Conservation (phyloP, 179 eudicot species). For the Corrigiola litoralis region DNA sequence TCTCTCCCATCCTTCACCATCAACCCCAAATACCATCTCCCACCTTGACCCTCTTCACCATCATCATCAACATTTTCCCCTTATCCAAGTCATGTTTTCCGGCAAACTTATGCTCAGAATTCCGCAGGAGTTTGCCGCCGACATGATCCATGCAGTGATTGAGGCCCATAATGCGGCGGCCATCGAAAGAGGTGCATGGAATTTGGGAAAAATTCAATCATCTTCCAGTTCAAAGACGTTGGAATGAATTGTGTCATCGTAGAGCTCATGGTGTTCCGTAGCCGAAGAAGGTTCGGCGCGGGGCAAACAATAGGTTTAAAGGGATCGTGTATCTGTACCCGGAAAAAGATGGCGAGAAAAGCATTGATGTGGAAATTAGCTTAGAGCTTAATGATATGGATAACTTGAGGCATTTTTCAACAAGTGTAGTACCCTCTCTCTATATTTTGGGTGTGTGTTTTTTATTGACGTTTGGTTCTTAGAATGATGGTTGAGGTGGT, state of each 20-base stretch:
- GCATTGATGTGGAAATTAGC: conserved; percentile 90
- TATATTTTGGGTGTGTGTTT: too few species aligned
- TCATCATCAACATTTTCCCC: too few species aligned
- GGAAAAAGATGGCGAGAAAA: conserved; percentile 67
- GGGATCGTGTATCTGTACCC: conserved; percentile 94
- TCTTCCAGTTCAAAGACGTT: conserved; percentile 86
- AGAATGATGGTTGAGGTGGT: too few species aligned
- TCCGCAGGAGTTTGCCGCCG: conserved; percentile 62
- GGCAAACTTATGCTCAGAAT: conserved; percentile 52
- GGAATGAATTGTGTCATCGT: conserved; percentile 92
- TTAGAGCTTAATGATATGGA: conserved; percentile 77
- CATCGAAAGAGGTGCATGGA: conserved; percentile 59
- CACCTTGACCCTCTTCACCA: too few species aligned
- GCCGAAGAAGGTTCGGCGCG: conserved; percentile 85
- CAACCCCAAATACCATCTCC: too few species aligned
- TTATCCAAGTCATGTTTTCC: conserved; percentile 89
- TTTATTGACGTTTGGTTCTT: too few species aligned
- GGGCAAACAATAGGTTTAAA: conserved; percentile 79
- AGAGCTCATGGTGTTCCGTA: conserved; percentile 78
- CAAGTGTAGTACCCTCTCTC: too few species aligned
- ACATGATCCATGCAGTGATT: conserved; percentile 52
- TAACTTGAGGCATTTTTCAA: too few species aligned
- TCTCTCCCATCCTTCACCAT: too few species aligned
- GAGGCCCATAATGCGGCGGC: conserved; percentile 54
- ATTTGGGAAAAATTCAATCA: conserved; percentile 73